A percentile compares a stretch with the other conserved stretches of the same genome.
Evolutionary conservation across 2,329 filamentous ascomycete genomes (phyloP).

Genomic region (Xylaria sp.): DNA sequence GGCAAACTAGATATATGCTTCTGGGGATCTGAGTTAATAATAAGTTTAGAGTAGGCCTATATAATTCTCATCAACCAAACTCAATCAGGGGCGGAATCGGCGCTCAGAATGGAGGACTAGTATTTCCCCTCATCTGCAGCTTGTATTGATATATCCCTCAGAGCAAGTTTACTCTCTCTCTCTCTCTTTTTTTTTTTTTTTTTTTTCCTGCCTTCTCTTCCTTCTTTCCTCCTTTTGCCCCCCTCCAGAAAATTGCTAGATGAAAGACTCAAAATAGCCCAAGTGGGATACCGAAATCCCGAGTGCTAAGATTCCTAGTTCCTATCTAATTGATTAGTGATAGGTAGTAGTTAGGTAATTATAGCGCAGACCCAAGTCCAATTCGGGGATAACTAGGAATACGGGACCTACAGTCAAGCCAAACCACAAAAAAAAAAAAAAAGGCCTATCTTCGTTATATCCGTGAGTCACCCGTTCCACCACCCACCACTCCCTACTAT

Average conservation of each 20-base stretch:
- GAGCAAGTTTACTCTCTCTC: background rate
- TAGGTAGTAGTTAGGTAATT: background rate
- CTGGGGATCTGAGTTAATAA: background rate
- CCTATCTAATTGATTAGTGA: background rate
- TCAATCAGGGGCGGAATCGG: background rate
- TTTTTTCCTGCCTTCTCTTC: background rate
- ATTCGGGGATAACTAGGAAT: background rate
- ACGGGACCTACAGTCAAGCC: too few species aligned
- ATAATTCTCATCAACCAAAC: background rate
- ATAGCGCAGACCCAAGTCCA: background rate
- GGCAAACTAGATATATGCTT: slow-evolving; percentile 2
- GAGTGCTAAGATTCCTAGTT: background rate
- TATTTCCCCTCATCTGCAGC: background rate
- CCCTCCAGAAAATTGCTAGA: background rate
- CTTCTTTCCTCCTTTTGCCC: too few species aligned
- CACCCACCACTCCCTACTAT: background rate
- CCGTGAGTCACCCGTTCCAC: background rate
- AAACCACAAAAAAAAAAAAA: too few species aligned
- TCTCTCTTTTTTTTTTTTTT: background rate
- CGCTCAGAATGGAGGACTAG: background rate
- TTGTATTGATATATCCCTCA: background rate
- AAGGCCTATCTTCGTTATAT: background rate
- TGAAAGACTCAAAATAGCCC: background rate
- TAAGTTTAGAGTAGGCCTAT: background rate
- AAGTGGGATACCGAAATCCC: background rate